Conservation (phyloP, 2,329 filamentous ascomycete genomes). For the Ceratocystis ficicola region DNA sequence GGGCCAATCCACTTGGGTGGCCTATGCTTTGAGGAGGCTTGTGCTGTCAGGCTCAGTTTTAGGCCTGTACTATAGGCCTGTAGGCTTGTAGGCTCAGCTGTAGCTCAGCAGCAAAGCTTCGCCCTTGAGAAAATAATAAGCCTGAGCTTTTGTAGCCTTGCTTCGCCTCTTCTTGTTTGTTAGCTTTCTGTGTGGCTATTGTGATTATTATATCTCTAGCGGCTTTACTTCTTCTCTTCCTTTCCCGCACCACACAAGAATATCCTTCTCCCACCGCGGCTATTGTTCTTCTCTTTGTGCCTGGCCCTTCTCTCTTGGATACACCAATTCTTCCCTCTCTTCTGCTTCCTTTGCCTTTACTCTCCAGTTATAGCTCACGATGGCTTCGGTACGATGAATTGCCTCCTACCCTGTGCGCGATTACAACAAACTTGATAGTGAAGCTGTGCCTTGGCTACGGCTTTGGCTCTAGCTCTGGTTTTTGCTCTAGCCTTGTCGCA, state of each 20-base stretch:
- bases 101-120: slow-evolving; percentile 6
- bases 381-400: slow-evolving; percentile 21
- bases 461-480: neutral
- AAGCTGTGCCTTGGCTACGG: slow-evolving; percentile 1
- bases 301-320: neutral
- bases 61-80: too few species aligned
- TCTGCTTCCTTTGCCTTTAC: neutral
- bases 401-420: slow-evolving; percentile 3
- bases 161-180: slow-evolving; percentile 1
- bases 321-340: neutral
- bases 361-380: slow-evolving; percentile 12
- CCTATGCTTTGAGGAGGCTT: too few species aligned
- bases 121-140: slow-evolving; percentile 3
- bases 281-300: neutral
- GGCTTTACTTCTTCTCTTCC: neutral
- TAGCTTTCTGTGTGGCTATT: neutral
- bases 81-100: neutral
- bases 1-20: neutral
- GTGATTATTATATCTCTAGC: neutral
- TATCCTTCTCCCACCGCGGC: too few species aligned
- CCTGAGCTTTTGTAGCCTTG: slow-evolving; percentile 7
- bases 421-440: neutral
- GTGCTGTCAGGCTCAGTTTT: neutral
- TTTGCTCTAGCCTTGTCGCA: slow-evolving; percentile 8
- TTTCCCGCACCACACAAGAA: too few species aligned